Conservation (phyloP, 2,329 filamentous ascomycete species). For the Grosmannia huntii region DNA sequence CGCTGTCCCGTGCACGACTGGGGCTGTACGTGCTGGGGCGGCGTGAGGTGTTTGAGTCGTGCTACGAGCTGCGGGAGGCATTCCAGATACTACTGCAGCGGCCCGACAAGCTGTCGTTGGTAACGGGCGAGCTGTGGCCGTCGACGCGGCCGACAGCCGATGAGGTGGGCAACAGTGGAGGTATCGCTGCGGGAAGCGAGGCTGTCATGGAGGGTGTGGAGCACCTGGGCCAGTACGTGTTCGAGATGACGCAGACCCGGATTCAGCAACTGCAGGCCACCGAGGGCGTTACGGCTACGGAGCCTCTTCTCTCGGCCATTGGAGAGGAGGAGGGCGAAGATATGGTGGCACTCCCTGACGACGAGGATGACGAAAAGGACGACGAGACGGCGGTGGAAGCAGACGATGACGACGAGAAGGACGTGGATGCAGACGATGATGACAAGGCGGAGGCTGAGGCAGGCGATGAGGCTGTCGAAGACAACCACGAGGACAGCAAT, state of each 20-base stretch:
- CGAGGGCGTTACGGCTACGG: not conserved
- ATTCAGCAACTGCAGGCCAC: constrained; percentile 35
- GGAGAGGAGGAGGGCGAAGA: not conserved
- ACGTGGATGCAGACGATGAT: not conserved
- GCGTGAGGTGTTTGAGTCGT: constrained; percentile 75
- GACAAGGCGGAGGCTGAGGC: not conserved
- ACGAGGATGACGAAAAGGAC: not conserved
- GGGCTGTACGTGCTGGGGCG: constrained; percentile 89
- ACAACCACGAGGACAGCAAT: not conserved
- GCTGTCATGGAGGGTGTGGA: constrained; percentile 81
- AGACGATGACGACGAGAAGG: not conserved
- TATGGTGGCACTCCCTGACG: not conserved
- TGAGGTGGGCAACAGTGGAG: constrained; percentile 46
- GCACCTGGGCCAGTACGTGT: constrained; percentile 92
- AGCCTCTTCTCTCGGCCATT: not conserved
- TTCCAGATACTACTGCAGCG: constrained; percentile 67
- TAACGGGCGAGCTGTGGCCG: constrained; percentile 79
- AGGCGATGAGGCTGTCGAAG: not conserved
- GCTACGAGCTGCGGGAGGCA: constrained; percentile 74
- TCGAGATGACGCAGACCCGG: constrained; percentile 72
- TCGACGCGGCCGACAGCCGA: constrained; percentile 40
- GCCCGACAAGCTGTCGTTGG: constrained; percentile 69
- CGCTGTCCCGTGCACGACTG: constrained; percentile 79
- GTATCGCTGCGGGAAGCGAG: constrained; percentile 37
- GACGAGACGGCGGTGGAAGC: not conserved